Percentiles rank a stretch among this genome's conserved stretches.
Evolutionary conservation across 768 basidiomycete species (phyloP).

Genomic region (Trametopsis cervina): DNA sequence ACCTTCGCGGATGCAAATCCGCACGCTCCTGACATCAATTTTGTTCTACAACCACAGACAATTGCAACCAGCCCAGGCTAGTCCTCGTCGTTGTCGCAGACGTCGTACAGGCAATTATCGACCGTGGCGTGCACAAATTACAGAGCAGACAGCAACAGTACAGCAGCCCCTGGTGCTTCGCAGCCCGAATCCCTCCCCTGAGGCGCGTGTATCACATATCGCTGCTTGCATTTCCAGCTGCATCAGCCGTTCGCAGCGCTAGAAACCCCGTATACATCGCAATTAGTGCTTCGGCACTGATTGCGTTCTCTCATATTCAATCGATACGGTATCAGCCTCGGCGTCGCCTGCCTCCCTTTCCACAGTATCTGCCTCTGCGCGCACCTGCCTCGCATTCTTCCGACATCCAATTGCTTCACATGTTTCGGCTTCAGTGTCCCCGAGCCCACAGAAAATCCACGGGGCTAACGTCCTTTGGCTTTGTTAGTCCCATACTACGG

Average conservation of each 20-base stretch:
- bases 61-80: not conserved
- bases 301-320: not conserved
- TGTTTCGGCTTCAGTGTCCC: not conserved
- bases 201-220: not conserved
- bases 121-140: too few species aligned
- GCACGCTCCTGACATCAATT: conserved; percentile 4
- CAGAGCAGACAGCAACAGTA: too few species aligned
- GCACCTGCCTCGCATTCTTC: not conserved
- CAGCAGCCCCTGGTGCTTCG: too few species aligned
- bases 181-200: not conserved
- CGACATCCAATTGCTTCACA: not conserved
- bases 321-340: not conserved
- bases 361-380: not conserved
- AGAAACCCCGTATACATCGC: not conserved
- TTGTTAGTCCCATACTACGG: not conserved
- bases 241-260: not conserved
- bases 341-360: not conserved
- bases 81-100: too few species aligned
- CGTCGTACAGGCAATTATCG: too few species aligned
- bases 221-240: not conserved
- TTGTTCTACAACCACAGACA: not conserved
- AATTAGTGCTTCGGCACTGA: not conserved
- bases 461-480: not conserved
- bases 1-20: conserved; percentile 19
- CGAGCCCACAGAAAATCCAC: not conserved